Percentiles rank a stretch among this genome's conserved stretches.
These are phyloP conservation scores for Ascocoryne sarcoides DNA, from an alignment of 2,329 filamentous ascomycete genomes.

Conservation along the genomic window DNA sequence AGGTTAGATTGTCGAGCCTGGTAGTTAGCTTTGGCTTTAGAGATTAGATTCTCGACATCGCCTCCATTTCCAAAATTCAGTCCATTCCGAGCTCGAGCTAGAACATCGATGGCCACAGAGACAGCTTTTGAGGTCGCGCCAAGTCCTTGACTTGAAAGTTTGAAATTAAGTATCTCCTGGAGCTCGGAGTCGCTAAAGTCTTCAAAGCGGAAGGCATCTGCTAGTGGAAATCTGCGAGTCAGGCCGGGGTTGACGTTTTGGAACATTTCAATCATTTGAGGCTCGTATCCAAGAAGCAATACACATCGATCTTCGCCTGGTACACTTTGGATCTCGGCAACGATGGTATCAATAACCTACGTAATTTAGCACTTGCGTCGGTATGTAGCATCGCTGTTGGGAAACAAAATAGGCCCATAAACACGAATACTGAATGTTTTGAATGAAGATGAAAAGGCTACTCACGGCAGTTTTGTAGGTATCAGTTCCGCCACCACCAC, in stretches of 20 bases:
- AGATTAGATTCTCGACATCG: slow-evolving; percentile 58
- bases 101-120: slow-evolving; percentile 45
- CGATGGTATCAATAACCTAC: slow-evolving; percentile 68
- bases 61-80: slow-evolving; percentile 64
- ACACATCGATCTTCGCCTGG: slow-evolving; percentile 66
- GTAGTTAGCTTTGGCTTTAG: slow-evolving; percentile 37
- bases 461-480: slow-evolving; percentile 50
- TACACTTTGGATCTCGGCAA: slow-evolving; percentile 58
- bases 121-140: slow-evolving; percentile 36
- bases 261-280: slow-evolving; percentile 49
- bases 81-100: slow-evolving; percentile 50
- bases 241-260: slow-evolving; percentile 57
- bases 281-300: slow-evolving; percentile 56
- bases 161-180: slow-evolving; percentile 36
- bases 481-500: slow-evolving; percentile 39
- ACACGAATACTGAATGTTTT: too few species aligned
- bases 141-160: slow-evolving; percentile 40
- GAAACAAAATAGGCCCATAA: too few species aligned
- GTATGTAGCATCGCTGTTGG: too few species aligned
- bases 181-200: slow-evolving; percentile 55
- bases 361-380: too few species aligned
- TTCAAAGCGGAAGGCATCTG: slow-evolving; percentile 56
- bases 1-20: slow-evolving; percentile 31
- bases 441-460: too few species aligned
- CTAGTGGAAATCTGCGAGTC: slow-evolving; percentile 53